Percentiles rank a stretch among this genome's conserved stretches.
Evolutionary conservation across 345 rosid genomes (phyloP).

Genomic region (Melastoma malabathricum): DNA sequence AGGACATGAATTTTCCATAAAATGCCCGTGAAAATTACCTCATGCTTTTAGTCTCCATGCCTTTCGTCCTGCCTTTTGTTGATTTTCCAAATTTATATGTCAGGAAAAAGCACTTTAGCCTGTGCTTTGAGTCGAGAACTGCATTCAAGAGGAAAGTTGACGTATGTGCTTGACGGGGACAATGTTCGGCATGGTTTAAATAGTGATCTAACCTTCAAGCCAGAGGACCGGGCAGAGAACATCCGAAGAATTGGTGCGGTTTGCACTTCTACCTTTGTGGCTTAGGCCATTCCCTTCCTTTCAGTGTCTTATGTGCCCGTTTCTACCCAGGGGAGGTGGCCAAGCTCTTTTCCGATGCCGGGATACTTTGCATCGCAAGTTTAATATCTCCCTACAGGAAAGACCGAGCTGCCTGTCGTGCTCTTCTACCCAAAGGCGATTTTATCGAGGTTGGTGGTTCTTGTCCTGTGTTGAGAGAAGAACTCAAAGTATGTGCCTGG

Average conservation of each 20-base stretch:
- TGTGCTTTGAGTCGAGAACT: slow-evolving; percentile 47
- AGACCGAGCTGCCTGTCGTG: slow-evolving; percentile 54
- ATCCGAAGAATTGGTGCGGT: slow-evolving; percentile 47
- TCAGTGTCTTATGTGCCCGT: background rate
- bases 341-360: slow-evolving; percentile 69
- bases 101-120: slow-evolving; percentile 76
- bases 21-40: too few species aligned
- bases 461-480: too few species aligned
- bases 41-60: too few species aligned
- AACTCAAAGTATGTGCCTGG: too few species aligned
- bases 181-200: slow-evolving; percentile 68
- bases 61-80: too few species aligned
- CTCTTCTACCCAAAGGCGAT: slow-evolving; percentile 55
- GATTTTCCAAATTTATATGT: background rate
- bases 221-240: slow-evolving; percentile 62
- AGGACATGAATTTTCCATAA: too few species aligned
- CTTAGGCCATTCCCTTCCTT: background rate
- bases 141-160: slow-evolving; percentile 46
- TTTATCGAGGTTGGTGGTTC: slow-evolving; percentile 44
- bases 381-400: slow-evolving; percentile 67
- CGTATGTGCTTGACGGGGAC: slow-evolving; percentile 65
- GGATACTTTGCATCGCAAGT: slow-evolving; percentile 63
- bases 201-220: slow-evolving; percentile 47
- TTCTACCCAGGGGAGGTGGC: slow-evolving; percentile 57
- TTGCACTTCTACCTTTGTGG: background rate